Conservation (phyloP, 306 rosid genomes). For the Carpinus viminea region DNA sequence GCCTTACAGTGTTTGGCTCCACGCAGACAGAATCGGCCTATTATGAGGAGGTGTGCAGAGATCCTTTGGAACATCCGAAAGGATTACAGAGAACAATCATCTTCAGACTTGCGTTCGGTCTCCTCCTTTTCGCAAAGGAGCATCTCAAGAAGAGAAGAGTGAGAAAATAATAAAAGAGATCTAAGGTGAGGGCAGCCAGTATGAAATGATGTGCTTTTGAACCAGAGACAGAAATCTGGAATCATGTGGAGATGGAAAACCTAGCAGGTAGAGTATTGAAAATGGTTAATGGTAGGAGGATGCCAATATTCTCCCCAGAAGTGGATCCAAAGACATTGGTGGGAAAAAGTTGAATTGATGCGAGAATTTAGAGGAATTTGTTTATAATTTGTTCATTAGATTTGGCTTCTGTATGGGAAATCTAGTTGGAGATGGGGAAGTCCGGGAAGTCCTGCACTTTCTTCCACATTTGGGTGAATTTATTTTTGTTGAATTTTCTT, state of each 20-base stretch:
- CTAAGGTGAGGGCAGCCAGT: background rate
- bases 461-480: background rate
- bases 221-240: conserved; percentile 8
- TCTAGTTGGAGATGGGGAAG: background rate
- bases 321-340: background rate
- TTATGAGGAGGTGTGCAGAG: conserved; percentile 90
- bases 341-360: background rate
- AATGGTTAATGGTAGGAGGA: conserved; percentile 1
- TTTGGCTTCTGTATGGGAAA: conserved; percentile 37
- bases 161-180: conserved; percentile 16
- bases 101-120: conserved; percentile 54
- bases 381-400: background rate
- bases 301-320: background rate
- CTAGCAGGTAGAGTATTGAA: background rate
- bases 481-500: background rate
- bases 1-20: conserved; percentile 95
- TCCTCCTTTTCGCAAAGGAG: conserved; percentile 60
- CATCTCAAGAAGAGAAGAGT: conserved; percentile 32
- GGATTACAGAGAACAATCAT: conserved; percentile 63
- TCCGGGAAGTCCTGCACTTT: background rate
- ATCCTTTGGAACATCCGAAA: conserved; percentile 92
- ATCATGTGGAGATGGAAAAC: background rate
- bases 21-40: conserved; percentile 81
- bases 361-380: background rate
- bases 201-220: conserved; percentile 2